Base-by-base conservation (phyloP, 2,329 filamentous ascomycete genomes). In the Talaromyces sp. region DNA sequence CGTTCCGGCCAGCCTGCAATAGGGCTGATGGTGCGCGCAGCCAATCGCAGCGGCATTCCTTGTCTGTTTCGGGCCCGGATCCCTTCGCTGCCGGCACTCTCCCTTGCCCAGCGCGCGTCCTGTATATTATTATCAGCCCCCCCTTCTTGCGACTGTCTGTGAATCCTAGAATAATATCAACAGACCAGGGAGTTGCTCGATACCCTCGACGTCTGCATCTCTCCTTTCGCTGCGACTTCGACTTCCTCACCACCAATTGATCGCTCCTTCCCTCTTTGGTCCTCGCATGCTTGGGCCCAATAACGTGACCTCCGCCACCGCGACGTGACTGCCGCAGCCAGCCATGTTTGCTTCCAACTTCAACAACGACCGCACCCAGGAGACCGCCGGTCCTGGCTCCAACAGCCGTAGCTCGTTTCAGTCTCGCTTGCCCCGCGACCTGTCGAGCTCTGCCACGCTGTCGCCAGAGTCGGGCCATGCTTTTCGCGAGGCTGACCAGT, bases 331-430 rank as follows among this genome's bases (percentile, higher is more conserved):
- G 25, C 25, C 25, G 49, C 27, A 30, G 49, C 49, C 27, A 52
- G 49, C 49, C 28, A 53, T 53, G 49, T 53, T 53, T 30, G 49
- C 49, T 17, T 53, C 49, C 49, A 53, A 53, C 49, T 53, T 53
- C 27, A 53, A 53, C 49, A 28, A 53, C 49, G 49, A 53, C 49
- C 49, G 9, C 49, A 53, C 25, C 25, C 25, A 27, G 10, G 28
- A 53, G 25, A 17, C 49, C 17, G 28, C 49, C 13, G 49, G 49
- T 5, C 49, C 49, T 13, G 49, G 49, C 11, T 8, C 49, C 15
- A 27, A 27, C 13, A 27, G 11, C n/a, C 49, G 19, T 13, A 2
- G 4, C 27, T 52, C 49, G 27, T 2, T 27, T 5, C 49, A 52
- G 15, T 19, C 15, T 53, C 49, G 25, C 11, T 15, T 53, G 49